A percentile compares a stretch with the other conserved stretches of the same genome.
Evolutionary conservation across 495 filamentous ascomycete species (phyloP).

Genomic region (Neurospora sp.): DNA sequence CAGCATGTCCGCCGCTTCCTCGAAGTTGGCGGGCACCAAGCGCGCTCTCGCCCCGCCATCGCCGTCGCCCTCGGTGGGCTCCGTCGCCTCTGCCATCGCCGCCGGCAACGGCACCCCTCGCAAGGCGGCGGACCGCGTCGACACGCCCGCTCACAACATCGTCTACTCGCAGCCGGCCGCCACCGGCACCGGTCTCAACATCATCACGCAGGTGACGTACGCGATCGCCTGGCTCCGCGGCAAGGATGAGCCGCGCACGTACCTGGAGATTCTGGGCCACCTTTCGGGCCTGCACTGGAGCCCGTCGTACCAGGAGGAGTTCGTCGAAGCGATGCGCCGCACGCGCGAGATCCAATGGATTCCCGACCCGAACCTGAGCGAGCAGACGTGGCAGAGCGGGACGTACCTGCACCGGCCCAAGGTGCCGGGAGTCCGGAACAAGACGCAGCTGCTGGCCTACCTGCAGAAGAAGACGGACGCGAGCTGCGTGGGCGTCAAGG

Average conservation of each 20-base stretch:
- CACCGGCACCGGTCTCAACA: constrained; percentile 66
- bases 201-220: constrained; percentile 76
- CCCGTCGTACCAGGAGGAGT: constrained; percentile 31
- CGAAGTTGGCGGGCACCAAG: constrained; percentile 37
- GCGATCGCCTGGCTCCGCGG: constrained; percentile 75
- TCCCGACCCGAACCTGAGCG: constrained; percentile 46
- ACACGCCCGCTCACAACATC: constrained; percentile 32
- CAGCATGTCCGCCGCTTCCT: constrained; percentile 36
- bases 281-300: constrained; percentile 51
- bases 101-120: not conserved
- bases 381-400: constrained; percentile 45
- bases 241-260: constrained; percentile 60
- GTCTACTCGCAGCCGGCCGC: constrained; percentile 71
- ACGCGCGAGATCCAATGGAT: constrained; percentile 66
- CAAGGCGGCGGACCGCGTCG: constrained; percentile 22
- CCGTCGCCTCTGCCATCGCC: constrained; percentile 37
- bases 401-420: constrained; percentile 71
- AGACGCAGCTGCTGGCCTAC: constrained; percentile 64
- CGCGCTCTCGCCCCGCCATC: constrained; percentile 29
- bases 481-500: constrained; percentile 68
- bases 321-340: constrained; percentile 38
- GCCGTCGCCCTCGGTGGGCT: constrained; percentile 33
- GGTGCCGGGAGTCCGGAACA: constrained; percentile 62
- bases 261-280: constrained; percentile 65
- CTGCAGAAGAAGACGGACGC: constrained; percentile 76